Evolutionary conservation across 2,329 filamentous ascomycete species (phyloP).

Genomic region (Curvularia hawaiiensis): DNA sequence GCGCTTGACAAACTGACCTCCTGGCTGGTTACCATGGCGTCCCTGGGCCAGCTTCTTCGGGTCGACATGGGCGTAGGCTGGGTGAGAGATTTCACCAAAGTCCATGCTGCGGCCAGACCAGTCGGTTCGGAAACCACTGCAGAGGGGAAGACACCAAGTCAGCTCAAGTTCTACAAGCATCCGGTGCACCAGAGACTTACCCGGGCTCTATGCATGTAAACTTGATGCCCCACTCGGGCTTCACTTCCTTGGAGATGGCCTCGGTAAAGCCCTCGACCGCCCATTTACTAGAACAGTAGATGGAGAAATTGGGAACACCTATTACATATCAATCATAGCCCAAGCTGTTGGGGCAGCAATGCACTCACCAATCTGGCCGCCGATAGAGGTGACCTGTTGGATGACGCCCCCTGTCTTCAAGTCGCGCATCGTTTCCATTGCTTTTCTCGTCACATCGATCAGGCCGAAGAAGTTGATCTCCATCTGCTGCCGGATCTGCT

Average conservation of each 20-base stretch:
- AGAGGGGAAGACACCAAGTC: neutral
- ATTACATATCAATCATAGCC: neutral
- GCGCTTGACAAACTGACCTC: conserved; percentile 24
- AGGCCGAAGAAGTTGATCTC: conserved; percentile 66
- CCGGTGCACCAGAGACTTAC: neutral
- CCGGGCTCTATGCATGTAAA: conserved; percentile 53
- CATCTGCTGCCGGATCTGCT: conserved; percentile 59
- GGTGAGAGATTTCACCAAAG: conserved; percentile 52
- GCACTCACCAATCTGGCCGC: conserved; percentile 49
- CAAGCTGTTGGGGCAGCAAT: neutral
- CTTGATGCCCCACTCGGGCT: conserved; percentile 55
- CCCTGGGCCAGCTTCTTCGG: conserved; percentile 49
- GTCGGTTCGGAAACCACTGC: conserved; percentile 53
- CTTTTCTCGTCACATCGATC: conserved; percentile 57
- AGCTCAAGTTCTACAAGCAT: neutral
- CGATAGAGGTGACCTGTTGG: conserved; percentile 62
- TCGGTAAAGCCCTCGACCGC: conserved; percentile 57
- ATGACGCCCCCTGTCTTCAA: conserved; percentile 59
- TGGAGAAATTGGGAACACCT: conserved; percentile 47
- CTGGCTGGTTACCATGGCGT: conserved; percentile 53
- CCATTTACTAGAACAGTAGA: conserved; percentile 53
- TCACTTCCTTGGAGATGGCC: conserved; percentile 49
- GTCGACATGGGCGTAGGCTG: conserved; percentile 57
- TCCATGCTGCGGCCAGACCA: conserved; percentile 55
- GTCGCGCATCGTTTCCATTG: conserved; percentile 53